Evolutionary conservation across 805 yeast genomes (phyloP).

Genomic region (Kurtzmaniella fragi): DNA sequence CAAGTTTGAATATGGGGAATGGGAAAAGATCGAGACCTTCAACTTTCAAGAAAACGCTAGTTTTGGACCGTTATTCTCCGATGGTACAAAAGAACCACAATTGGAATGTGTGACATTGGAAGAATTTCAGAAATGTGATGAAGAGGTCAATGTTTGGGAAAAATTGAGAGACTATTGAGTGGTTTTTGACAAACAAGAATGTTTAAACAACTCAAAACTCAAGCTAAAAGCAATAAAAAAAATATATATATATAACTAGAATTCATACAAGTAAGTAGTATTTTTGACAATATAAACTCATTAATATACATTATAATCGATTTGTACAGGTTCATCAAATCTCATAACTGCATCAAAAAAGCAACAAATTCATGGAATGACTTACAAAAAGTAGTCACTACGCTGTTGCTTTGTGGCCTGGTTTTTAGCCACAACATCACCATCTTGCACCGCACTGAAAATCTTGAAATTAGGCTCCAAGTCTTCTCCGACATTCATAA

Average conservation of each 20-base stretch:
- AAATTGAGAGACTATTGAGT: not conserved
- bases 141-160: not conserved
- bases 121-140: slow-evolving; percentile 2
- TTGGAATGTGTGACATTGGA: slow-evolving; percentile 12
- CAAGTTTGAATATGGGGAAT: slow-evolving; percentile 6
- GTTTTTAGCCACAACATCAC: slow-evolving; percentile 40
- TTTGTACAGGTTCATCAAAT: not conserved
- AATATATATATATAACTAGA: no score
- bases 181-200: slow-evolving; percentile 1
- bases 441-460: slow-evolving; percentile 93
- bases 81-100: slow-evolving; percentile 8
- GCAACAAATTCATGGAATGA: not conserved
- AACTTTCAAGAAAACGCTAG: slow-evolving; percentile 1
- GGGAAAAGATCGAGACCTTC: slow-evolving; percentile 5
- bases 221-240: no score
- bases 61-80: slow-evolving; percentile 13
- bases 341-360: not conserved
- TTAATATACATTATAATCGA: no score
- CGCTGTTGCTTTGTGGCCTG: slow-evolving; percentile 38
- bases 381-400: slow-evolving; percentile 39
- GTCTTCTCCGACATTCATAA: slow-evolving; percentile 90
- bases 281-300: no score
- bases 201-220: no score
- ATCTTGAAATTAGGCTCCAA: slow-evolving; percentile 87
- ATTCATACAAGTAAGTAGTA: no score